Evolutionary conservation across 1,139 yeast species (phyloP).

Genomic region (Yamadazyma siamensis): DNA sequence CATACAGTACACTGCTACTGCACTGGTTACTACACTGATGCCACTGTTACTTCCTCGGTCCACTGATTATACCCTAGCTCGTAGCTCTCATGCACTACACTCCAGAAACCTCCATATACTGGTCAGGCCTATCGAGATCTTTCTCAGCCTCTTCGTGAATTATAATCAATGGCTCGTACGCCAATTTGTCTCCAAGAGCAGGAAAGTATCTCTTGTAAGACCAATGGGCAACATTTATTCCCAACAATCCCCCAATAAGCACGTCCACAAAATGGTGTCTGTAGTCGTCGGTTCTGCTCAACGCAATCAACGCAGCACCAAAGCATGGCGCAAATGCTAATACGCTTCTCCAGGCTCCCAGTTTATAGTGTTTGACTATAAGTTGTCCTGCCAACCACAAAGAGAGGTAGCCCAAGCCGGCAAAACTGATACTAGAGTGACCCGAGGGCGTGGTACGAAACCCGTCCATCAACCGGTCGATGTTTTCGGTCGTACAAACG

Average conservation of each 20-base stretch:
- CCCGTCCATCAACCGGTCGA: conserved; percentile 54
- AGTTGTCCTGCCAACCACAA: conserved; percentile 67
- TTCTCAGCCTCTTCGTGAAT: conserved; percentile 10
- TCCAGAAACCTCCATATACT: no score
- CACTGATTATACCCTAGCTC: no score
- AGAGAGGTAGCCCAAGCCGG: conserved; percentile 63
- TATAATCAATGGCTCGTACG: conserved; percentile 22
- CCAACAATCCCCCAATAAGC: conserved; percentile 55
- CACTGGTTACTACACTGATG: no score
- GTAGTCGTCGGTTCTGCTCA: conserved; percentile 74
- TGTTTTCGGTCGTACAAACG: conserved; percentile 56
- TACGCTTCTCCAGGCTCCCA: conserved; percentile 56
- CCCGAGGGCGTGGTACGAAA: conserved; percentile 80
- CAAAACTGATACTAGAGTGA: conserved; percentile 62
- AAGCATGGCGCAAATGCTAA: conserved; percentile 37
- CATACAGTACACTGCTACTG: no score
- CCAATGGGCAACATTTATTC: conserved; percentile 36
- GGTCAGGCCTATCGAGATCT: conserved; percentile 5
- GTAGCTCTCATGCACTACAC: no score
- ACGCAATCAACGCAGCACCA: conserved; percentile 63
- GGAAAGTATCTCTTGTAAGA: conserved; percentile 41
- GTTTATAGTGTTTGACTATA: conserved; percentile 26
- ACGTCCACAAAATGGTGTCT: conserved; percentile 77
- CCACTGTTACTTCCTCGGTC: no score
- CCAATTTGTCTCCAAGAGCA: conserved; percentile 13